Conservation (phyloP, 768 basidiomycete species). For the Lactarius hengduanensis region DNA sequence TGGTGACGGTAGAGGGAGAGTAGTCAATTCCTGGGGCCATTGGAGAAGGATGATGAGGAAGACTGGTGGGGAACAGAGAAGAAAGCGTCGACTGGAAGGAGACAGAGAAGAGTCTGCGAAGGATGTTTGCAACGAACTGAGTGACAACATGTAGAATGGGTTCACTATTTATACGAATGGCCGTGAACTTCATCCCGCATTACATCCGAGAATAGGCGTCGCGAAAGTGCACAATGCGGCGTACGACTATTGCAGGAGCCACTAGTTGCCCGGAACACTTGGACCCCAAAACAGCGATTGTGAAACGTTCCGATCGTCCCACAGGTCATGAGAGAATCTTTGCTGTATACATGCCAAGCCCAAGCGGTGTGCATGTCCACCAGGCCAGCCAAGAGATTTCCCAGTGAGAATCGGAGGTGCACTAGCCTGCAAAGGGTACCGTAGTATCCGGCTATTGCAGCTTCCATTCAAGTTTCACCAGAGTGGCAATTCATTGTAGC, state of each 20-base stretch:
- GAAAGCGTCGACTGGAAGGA: not conserved
- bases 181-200: not conserved
- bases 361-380: not conserved
- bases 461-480: not conserved
- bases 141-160: too few relatives aligned
- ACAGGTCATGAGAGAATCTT: not conserved
- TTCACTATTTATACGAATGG: not conserved
- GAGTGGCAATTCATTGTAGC: not conserved
- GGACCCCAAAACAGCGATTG: not conserved
- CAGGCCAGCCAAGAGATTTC: not conserved
- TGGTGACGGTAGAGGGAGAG: not conserved
- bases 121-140: not conserved
- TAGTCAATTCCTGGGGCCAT: slow-evolving; percentile 18
- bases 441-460: not conserved
- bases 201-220: slow-evolving; percentile 3
- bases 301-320: not conserved
- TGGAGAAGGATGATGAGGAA: not conserved
- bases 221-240: not conserved
- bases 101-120: not conserved
- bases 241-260: not conserved
- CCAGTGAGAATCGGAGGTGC: not conserved
- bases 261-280: not conserved
- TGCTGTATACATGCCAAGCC: not conserved
- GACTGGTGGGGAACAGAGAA: not conserved
- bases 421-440: not conserved